These are phyloP conservation scores for Wickerhamomyces alni DNA, from an alignment of 805 yeast species.

Conservation along the genomic window DNA sequence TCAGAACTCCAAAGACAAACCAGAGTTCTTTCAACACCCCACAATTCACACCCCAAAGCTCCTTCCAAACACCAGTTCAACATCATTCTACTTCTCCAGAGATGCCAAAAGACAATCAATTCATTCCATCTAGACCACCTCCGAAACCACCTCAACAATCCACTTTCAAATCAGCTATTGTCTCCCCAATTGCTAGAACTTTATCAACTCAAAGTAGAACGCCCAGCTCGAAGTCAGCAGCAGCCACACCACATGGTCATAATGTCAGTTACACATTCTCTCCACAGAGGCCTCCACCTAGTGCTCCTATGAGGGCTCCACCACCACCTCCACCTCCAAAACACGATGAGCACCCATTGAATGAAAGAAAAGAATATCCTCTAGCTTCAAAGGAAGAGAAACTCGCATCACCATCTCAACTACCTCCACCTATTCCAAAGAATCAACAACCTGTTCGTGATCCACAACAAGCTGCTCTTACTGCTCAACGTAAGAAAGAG, in stretches of 20 bases:
- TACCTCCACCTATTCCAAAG: slow-evolving; percentile 30
- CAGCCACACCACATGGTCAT: slow-evolving; percentile 14
- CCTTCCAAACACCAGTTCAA: slow-evolving; percentile 21
- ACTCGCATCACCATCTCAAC: background rate
- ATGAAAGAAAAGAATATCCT: slow-evolving; percentile 2
- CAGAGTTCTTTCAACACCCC: slow-evolving; percentile 5
- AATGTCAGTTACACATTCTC: slow-evolving; percentile 12
- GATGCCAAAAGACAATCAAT: slow-evolving; percentile 32
- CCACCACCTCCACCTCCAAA: slow-evolving; percentile 23
- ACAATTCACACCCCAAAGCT: slow-evolving; percentile 20
- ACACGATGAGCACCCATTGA: slow-evolving; percentile 15
- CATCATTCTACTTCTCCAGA: slow-evolving; percentile 13
- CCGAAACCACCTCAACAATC: slow-evolving; percentile 46
- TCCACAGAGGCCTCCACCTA: slow-evolving; percentile 18
- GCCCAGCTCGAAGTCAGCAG: slow-evolving; percentile 11
- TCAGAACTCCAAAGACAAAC: slow-evolving; percentile 26
- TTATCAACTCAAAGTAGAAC: slow-evolving; percentile 12
- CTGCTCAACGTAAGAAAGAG: slow-evolving; percentile 67
- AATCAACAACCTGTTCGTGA: slow-evolving; percentile 41
- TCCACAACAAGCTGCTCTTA: slow-evolving; percentile 44
- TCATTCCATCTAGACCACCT: slow-evolving; percentile 63
- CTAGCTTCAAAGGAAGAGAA: background rate
- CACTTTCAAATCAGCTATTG: slow-evolving; percentile 16
- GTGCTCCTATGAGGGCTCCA: slow-evolving; percentile 7
- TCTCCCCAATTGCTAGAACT: slow-evolving; percentile 24